phyloP scores from a whole-genome alignment of 305 asterid species.

The Galium porrigens region DNA sequence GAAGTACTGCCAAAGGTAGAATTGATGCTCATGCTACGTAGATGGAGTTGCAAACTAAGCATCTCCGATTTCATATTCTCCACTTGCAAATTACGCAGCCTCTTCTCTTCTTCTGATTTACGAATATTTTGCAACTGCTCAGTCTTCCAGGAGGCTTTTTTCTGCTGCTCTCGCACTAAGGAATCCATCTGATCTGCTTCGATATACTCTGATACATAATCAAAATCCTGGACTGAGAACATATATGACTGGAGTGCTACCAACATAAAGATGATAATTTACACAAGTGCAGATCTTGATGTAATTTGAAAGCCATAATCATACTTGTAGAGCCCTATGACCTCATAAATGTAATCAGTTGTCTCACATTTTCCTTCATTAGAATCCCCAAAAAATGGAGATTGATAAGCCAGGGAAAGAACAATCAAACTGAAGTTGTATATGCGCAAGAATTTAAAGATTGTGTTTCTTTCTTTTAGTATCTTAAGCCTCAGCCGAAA shows the following conservation, averaged over 20 bases:
- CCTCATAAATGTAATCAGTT: constrained; percentile 66
- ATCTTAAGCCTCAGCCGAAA: constrained; percentile 82
- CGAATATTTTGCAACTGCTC: constrained; percentile 83
- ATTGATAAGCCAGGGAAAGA: constrained; percentile 86
- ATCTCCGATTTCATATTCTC: constrained; percentile 98
- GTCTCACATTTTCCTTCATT: constrained; percentile 68
- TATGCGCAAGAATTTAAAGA: constrained; percentile 67
- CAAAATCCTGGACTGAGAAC: constrained; percentile 85
- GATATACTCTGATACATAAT: constrained; percentile 83
- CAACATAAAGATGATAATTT: constrained; percentile 73
- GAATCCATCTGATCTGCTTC: constrained; percentile 98
- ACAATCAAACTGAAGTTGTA: constrained; percentile 85
- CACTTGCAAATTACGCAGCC: constrained; percentile 78
- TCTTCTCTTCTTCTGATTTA: constrained; percentile 73
- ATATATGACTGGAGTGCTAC: constrained; percentile 87
- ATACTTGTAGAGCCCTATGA: constrained; percentile 84
- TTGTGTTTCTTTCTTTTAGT: constrained; percentile 72
- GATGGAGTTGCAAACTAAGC: constrained; percentile 83
- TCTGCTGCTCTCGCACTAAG: constrained; percentile 85
- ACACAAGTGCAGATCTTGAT: constrained; percentile 93
- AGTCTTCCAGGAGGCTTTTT: constrained; percentile 87
- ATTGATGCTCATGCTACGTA: constrained; percentile 49
- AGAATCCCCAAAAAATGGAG: constrained; percentile 73
- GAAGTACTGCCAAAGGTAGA: constrained; percentile 35
- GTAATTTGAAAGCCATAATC: constrained; percentile 96